These are phyloP conservation scores for Nitzschia sp. DNA, from an alignment of 108 stramenopile species.

Conservation along the genomic window DNA sequence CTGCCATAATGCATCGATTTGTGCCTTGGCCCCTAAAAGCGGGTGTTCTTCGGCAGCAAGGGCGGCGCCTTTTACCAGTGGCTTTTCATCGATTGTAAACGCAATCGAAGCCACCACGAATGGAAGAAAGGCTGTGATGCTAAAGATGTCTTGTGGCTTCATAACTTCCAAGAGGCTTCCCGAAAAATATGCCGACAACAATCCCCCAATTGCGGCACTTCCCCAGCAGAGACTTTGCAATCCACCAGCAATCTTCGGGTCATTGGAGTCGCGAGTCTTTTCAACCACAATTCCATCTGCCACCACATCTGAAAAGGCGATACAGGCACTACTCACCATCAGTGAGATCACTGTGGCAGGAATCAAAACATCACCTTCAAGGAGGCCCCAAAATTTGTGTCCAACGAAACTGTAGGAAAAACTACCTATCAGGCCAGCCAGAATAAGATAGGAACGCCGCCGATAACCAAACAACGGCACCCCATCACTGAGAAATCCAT, in stretches of 20 bases:
- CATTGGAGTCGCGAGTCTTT: slow-evolving; percentile 74
- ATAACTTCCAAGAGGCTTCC: slow-evolving; percentile 86
- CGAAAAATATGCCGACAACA: slow-evolving; percentile 88
- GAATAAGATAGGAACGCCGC: slow-evolving; percentile 78
- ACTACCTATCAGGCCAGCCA: slow-evolving; percentile 70
- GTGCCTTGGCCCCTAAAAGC: slow-evolving; percentile 46
- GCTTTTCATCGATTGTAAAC: slow-evolving; percentile 75
- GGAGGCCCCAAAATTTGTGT: slow-evolving; percentile 45
- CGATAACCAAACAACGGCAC: slow-evolving; percentile 88
- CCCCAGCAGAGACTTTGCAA: slow-evolving; percentile 94
- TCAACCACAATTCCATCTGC: slow-evolving; percentile 96
- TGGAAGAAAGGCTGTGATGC: slow-evolving; percentile 84
- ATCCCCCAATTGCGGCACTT: slow-evolving; percentile 83
- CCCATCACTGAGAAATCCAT: slow-evolving; percentile 91
- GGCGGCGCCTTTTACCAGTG: slow-evolving; percentile 12
- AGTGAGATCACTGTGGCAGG: slow-evolving; percentile 54
- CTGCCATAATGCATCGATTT: slow-evolving; percentile 73
- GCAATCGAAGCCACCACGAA: slow-evolving; percentile 82
- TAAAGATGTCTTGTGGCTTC: slow-evolving; percentile 87
- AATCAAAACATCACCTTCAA: slow-evolving; percentile 16
- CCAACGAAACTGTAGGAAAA: slow-evolving; percentile 64
- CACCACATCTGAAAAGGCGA: slow-evolving; percentile 94
- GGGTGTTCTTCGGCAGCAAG: slow-evolving; percentile 1
- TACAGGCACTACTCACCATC: slow-evolving; percentile 72
- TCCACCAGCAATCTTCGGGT: slow-evolving; percentile 73